Evolutionary conservation across 352 stramenopile species (phyloP), one percentile per base, ranked within the genome.

Genomic region (Globisporangium yorkense): DNA sequence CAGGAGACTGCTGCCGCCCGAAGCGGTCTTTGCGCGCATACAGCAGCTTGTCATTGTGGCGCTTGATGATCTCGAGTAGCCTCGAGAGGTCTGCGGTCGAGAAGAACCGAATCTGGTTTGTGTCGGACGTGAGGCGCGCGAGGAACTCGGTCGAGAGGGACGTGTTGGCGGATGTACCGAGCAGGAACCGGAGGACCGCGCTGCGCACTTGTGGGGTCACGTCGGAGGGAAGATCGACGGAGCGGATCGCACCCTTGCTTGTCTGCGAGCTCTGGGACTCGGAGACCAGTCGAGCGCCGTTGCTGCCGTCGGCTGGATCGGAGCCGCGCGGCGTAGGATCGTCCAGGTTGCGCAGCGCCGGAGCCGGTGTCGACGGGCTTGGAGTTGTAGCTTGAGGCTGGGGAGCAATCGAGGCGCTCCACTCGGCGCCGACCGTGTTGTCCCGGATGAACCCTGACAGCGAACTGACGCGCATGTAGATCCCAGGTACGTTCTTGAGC

Each of bases 401-500:
- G 20, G 20, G 15, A 12, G 54, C 4, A 0, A 59, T 35, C 8
- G 31, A 15, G 13, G 7, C 31, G 31, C 54, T 50, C 52, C 52
- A 57, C 21, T 37, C 39, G 40, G 52, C 52, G 24, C 52, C 52
- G 16, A 49, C 54, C 18, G 57, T 57, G 58, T 77, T 69, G 13
- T 57, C 60, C 10, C 66, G 45, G n/a, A 77, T 68, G 51, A 80
- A 80, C 13, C 46, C 16, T 5, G 29, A 18, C 20, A 75, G 24
- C 27, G 35, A 54, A 8, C 60, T 57, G 15, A 77, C 60, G n/a
- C 71, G 71, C 45, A 59, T 63, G 56, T 80, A 80, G 20, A 80
- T 54, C 1, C 72, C 72, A 3, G 72, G 72, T 0, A 75, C 61
- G 21, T 63, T 60, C 3, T 49, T 58, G 8, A 72, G 33, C 13